A percentile compares a stretch with the other conserved stretches of the same genome.
Evolutionary conservation across 192 early-diverging fungal species (phyloP).

Genomic region (Coemansia umbellata): DNA sequence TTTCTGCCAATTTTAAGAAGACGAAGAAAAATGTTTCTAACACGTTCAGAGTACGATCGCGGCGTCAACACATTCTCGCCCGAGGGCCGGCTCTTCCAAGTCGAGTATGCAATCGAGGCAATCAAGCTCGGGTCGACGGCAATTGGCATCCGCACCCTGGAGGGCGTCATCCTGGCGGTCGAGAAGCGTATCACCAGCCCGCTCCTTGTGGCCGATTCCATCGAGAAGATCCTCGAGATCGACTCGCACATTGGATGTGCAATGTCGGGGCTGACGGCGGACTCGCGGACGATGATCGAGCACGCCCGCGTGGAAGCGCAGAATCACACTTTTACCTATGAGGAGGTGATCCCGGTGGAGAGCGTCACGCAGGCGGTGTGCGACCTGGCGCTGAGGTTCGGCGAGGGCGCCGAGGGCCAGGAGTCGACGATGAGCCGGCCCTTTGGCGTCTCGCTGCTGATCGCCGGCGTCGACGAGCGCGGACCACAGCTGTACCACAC

Average conservation of each 20-base stretch:
- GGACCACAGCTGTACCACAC: slow-evolving; percentile 97
- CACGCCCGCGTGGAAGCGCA: slow-evolving; percentile 95
- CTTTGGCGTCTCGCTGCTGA: slow-evolving; percentile 97
- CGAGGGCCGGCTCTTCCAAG: slow-evolving; percentile 99
- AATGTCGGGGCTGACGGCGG: slow-evolving; percentile 94
- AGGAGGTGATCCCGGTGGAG: slow-evolving; percentile 94
- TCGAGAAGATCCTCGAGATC: slow-evolving; percentile 98
- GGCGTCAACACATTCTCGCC: slow-evolving; percentile 99
- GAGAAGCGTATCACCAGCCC: slow-evolving; percentile 96
- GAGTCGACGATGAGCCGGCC: slow-evolving; percentile 98
- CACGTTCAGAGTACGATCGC: slow-evolving; percentile 95
- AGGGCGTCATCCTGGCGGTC: slow-evolving; percentile 92
- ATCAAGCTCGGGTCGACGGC: slow-evolving; percentile 99
- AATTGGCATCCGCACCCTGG: slow-evolving; percentile 93
- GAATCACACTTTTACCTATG: slow-evolving; percentile 94
- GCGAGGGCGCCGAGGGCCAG: slow-evolving; percentile 93
- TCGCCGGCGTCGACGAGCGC: slow-evolving; percentile 95
- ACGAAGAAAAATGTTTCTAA: slow-evolving; percentile 32
- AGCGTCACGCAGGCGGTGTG: slow-evolving; percentile 97
- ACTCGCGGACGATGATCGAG: slow-evolving; percentile 97
- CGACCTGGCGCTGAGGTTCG: slow-evolving; percentile 95
- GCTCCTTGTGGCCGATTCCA: slow-evolving; percentile 87
- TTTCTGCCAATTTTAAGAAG: not conserved
- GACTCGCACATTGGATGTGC: slow-evolving; percentile 94
- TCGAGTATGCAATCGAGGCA: slow-evolving; percentile 99